Conservation (phyloP, 371 early-diverging fungal genomes). For the Chytridiales sp. region DNA sequence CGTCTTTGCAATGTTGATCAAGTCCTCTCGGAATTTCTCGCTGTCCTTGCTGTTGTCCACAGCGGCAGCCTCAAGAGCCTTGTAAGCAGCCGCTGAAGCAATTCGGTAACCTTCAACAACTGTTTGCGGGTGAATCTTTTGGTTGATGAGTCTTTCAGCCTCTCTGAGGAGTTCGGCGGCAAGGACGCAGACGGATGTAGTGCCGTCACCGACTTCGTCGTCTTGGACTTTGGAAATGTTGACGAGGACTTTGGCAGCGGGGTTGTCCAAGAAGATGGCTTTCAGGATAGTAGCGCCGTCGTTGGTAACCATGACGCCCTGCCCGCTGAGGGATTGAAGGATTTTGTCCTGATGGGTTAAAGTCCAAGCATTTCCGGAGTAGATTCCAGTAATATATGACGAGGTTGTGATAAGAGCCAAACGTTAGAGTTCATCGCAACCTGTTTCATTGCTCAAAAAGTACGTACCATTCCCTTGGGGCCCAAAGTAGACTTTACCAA, state of each 20-base stretch:
- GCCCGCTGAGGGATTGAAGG: conserved; percentile 83
- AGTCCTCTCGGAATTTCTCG: conserved; percentile 77
- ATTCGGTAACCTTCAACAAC: conserved; percentile 93
- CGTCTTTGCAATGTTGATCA: conserved; percentile 97
- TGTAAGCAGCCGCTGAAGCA: conserved; percentile 85
- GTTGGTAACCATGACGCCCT: conserved; percentile 95
- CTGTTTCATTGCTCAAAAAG: neutral
- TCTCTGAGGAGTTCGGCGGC: conserved; percentile 97
- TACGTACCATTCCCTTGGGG: conserved; percentile 66
- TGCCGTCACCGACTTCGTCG: conserved; percentile 99
- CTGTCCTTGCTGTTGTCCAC: conserved; percentile 71
- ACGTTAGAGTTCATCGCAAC: no score
- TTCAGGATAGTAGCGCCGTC: conserved; percentile 99
- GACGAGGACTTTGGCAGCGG: conserved; percentile 98
- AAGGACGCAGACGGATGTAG: conserved; percentile 98
- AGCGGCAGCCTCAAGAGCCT: conserved; percentile 82
- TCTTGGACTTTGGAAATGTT: conserved; percentile 99
- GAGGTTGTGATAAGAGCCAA: no score
- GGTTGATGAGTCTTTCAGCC: conserved; percentile 90
- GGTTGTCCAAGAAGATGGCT: conserved; percentile 96
- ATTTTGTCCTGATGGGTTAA: conserved; percentile 74
- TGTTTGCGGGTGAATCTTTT: conserved; percentile 97
- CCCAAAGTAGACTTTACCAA: conserved; percentile 86
- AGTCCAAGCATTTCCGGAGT: neutral
- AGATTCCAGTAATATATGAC: no score